Percentiles rank a stretch among this genome's conserved stretches.
phyloP scores from a whole-genome alignment of 2,329 filamentous ascomycete genomes.

The Didymella glomerata region DNA sequence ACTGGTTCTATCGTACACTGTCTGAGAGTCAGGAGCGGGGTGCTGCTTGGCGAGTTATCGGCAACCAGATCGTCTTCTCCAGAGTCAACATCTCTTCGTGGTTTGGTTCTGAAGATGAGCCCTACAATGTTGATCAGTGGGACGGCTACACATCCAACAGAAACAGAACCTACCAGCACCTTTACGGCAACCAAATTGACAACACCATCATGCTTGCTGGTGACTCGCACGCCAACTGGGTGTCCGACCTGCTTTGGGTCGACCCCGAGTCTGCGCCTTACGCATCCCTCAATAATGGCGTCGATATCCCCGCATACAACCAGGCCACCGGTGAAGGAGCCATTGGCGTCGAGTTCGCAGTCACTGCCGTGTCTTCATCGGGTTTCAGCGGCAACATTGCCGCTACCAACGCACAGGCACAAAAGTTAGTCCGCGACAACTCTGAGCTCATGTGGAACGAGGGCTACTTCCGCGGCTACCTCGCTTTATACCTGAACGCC shows the following conservation, averaged over 20 bases:
- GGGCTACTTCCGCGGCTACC: conserved; percentile 23
- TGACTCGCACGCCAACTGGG: conserved; percentile 71
- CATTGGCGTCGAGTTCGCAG: conserved; percentile 62
- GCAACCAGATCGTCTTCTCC: conserved; percentile 65
- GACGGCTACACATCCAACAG: conserved; percentile 71
- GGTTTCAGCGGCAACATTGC: conserved; percentile 61
- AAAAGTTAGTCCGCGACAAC: conserved; percentile 56
- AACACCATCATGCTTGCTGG: conserved; percentile 77
- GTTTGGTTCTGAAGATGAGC: conserved; percentile 15
- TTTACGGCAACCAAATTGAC: conserved; percentile 70
- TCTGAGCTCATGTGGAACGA: conserved; percentile 68
- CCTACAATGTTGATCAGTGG: conserved; percentile 58
- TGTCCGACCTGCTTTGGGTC: conserved; percentile 51
- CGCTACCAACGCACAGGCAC: conserved; percentile 54
- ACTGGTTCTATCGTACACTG: conserved; percentile 59
- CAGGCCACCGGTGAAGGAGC: conserved; percentile 45
- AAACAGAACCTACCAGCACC: conserved; percentile 71
- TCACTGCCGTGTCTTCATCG: conserved; percentile 55
- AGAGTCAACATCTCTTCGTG: conserved; percentile 26
- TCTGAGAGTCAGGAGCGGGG: conserved; percentile 64
- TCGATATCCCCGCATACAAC: conserved; percentile 42
- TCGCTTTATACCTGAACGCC: conserved; percentile 12
- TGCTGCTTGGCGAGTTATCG: conserved; percentile 73
- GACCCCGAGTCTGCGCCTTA: conserved; percentile 32
- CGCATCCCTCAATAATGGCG: conserved; percentile 24